Evolutionary conservation across 2,329 filamentous ascomycete species (phyloP).

Genomic region (Aspergillus sp.): DNA sequence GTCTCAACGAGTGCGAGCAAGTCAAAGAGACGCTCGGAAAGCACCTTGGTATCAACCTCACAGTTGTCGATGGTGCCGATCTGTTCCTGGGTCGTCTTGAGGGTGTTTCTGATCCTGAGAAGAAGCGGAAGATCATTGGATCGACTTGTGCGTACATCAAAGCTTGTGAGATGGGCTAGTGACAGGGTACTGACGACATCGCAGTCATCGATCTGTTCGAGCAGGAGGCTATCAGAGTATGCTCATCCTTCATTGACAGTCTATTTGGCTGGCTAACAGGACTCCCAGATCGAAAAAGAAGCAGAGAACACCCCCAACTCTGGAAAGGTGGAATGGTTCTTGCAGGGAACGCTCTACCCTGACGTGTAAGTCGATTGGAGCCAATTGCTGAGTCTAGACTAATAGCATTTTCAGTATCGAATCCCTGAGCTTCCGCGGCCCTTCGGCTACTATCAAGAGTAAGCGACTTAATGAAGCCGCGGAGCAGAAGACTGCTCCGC

Average conservation of each 20-base stretch:
- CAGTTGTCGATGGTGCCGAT: constrained; percentile 76
- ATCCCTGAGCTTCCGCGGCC: constrained; percentile 41
- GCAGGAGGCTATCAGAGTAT: constrained; percentile 31
- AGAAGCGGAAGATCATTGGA: constrained; percentile 86
- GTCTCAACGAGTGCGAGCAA: constrained; percentile 77
- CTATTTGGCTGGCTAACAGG: too few species aligned
- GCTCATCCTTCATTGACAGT: too few species aligned
- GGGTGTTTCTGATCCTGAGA: constrained; percentile 77
- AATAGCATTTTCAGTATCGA: too few species aligned
- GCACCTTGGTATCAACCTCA: constrained; percentile 86
- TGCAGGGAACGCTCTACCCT: constrained; percentile 83
- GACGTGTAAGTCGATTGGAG: constrained; percentile 25
- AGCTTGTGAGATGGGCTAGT: too few species aligned
- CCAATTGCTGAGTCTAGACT: too few species aligned
- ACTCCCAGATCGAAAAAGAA: constrained; percentile 55
- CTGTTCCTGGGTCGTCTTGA: constrained; percentile 74
- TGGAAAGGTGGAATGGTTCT: constrained; percentile 78
- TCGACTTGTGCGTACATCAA: too few species aligned
- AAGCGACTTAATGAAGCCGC: too few species aligned
- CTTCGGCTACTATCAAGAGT: constrained; percentile 68
- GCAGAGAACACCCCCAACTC: constrained; percentile 60
- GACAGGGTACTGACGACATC: constrained; percentile 40
- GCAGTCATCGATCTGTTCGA: constrained; percentile 84
- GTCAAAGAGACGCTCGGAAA: constrained; percentile 77
- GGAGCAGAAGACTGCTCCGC: too few species aligned